Conservation (phyloP, 116 monocot genomes). For the Posidonia oceanica region DNA sequence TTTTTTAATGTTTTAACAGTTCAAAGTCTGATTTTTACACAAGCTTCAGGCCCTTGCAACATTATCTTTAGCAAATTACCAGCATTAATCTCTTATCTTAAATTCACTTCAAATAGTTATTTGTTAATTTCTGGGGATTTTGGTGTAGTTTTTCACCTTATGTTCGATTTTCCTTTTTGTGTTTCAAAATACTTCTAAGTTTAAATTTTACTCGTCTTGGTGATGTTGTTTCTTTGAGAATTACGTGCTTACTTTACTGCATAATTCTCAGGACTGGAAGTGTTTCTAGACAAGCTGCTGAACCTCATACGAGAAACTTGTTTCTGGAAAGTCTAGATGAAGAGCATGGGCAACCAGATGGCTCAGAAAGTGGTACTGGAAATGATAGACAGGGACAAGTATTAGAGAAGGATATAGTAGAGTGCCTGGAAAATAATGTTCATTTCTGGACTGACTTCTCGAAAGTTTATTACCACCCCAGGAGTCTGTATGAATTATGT, state of each 20-base stretch:
- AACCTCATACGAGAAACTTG: conserved; percentile 65
- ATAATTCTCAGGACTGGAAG: conserved; percentile 49
- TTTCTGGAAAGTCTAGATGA: conserved; percentile 74
- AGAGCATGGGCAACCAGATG: conserved; percentile 10
- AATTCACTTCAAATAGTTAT: too few species aligned
- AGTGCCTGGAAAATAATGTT: conserved; percentile 58
- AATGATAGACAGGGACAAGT: conserved; percentile 8
- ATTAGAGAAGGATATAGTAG: conserved; percentile 56
- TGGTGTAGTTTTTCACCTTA: too few species aligned
- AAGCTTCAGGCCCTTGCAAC: too few species aligned
- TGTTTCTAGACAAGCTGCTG: conserved; percentile 32
- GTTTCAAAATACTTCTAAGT: too few species aligned
- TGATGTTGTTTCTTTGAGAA: not conserved
- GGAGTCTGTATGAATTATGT: conserved; percentile 61
- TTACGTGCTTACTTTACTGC: not conserved
- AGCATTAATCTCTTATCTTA: too few species aligned
- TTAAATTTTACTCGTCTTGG: not conserved
- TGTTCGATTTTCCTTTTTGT: too few species aligned
- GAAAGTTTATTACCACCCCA: conserved; percentile 79
- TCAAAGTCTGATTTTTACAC: too few species aligned
- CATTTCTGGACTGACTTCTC: conserved; percentile 89
- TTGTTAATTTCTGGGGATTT: too few species aligned
- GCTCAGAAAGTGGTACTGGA: conserved; percentile 8
- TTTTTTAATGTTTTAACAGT: too few species aligned
- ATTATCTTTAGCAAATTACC: too few species aligned